Evolutionary conservation across 495 filamentous ascomycete species (phyloP), one percentile per base, ranked within the genome.

Genomic region (Bryoglossum gracile): DNA sequence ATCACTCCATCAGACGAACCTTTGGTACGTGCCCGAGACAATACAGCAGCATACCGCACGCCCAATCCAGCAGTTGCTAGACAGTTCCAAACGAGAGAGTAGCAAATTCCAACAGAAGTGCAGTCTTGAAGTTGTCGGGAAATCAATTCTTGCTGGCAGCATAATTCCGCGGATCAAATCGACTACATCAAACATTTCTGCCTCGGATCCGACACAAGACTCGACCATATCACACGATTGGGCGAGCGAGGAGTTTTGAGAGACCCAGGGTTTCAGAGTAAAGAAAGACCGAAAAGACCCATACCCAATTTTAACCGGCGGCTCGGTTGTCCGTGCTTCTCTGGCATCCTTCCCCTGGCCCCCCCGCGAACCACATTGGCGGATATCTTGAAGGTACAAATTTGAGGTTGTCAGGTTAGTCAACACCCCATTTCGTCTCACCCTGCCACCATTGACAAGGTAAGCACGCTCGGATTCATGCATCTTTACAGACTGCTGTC

Each of bases 21-120:
- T 57, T 25, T 60, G 57, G 57, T 54, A 55, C 45, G 57, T 60
- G 57, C 57, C 54, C 44, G 32, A 51, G 45, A 51, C 46, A 50
- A 53, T 60, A 50, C 54, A 57, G 19, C 43, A n/a, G 42, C 43
- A 50, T 51, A 51, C 54, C 42, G 30, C 26, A 40, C 37, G n/a
- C n/a, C n/a, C n/a, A n/a, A n/a, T n/a, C n/a, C n/a, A n/a, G n/a
- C n/a, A n/a, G n/a, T n/a, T n/a, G n/a, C n/a, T n/a, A n/a, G n/a
- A n/a, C n/a, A n/a, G n/a, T n/a, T n/a, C n/a, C n/a, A n/a, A n/a
- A n/a, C n/a, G n/a, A n/a, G n/a, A n/a, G n/a, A n/a, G n/a, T n/a
- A n/a, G n/a, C n/a, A n/a, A n/a, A n/a, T n/a, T n/a, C n/a, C n/a
- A n/a, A n/a, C n/a, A n/a, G n/a, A n/a, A n/a, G n/a, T n/a, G n/a